These are phyloP conservation scores for Candida mesenterica DNA, from an alignment of 1,139 yeast genomes.

Conservation along the genomic window DNA sequence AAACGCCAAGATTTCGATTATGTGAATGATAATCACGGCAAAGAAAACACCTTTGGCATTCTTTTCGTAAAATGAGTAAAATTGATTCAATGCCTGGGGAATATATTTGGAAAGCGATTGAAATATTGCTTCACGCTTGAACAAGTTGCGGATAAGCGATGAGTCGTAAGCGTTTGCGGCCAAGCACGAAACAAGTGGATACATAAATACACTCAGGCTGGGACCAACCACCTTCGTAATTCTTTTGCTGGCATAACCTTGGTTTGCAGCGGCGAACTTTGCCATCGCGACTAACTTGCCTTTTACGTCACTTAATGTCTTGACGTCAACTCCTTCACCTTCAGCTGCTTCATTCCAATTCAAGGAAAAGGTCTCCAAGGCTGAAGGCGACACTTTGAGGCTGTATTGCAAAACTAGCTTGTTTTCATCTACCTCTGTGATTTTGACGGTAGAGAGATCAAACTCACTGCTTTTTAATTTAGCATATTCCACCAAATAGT, in stretches of 20 bases:
- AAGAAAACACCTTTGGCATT: conserved; percentile 17
- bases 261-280: conserved; percentile 59
- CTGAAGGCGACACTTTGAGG: conserved; percentile 7
- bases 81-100: conserved; percentile 29
- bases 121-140: conserved; percentile 25
- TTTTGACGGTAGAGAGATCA: conserved; percentile 26
- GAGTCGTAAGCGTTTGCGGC: conserved; percentile 29
- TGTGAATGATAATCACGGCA: conserved; percentile 40
- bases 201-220: conserved; percentile 13
- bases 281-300: conserved; percentile 66
- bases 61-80: conserved; percentile 17
- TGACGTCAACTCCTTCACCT: conserved; percentile 42
- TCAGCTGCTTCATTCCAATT: conserved; percentile 47
- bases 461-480: conserved; percentile 40
- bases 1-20: conserved; percentile 41
- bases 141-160: conserved; percentile 20
- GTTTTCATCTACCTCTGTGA: conserved; percentile 48
- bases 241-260: conserved; percentile 61
- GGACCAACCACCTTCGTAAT: conserved; percentile 53
- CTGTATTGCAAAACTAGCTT: conserved; percentile 46
- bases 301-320: conserved; percentile 49
- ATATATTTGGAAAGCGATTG: conserved; percentile 23
- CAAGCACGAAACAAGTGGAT: conserved; percentile 27
- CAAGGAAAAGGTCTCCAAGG: conserved; percentile 13
- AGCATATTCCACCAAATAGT: conserved; percentile 67